phyloP scores from a whole-genome alignment of 2,329 filamentous ascomycete species.

The Penicillium psychrosexuale region DNA sequence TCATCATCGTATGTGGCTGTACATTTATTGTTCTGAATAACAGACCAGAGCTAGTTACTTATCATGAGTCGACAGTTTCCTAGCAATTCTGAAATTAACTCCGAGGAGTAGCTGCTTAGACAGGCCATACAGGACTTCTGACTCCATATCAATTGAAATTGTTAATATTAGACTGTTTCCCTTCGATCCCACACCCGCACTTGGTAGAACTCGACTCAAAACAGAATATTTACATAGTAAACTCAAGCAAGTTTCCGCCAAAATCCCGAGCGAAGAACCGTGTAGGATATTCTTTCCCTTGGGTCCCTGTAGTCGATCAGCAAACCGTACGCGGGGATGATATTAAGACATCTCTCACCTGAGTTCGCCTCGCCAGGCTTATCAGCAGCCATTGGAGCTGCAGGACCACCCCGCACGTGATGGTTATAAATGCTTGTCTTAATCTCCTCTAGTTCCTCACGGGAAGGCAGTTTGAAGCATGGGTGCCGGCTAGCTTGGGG shows the following conservation, averaged over 20 bases:
- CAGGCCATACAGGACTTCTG: background rate
- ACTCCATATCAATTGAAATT: background rate
- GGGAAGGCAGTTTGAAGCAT: constrained; percentile 55
- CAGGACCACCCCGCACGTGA: constrained; percentile 46
- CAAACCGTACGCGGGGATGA: background rate
- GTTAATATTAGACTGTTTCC: background rate
- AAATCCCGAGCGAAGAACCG: constrained; percentile 62
- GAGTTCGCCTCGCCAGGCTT: constrained; percentile 50
- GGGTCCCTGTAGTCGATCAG: constrained; percentile 40
- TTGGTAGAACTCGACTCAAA: background rate
- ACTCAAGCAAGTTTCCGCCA: constrained; percentile 55
- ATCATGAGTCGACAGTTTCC: background rate
- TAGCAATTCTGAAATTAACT: too few species aligned
- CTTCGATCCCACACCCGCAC: background rate
- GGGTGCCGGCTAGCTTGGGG: constrained; percentile 51
- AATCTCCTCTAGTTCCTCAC: constrained; percentile 49
- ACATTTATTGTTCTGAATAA: too few species aligned
- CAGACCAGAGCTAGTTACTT: background rate
- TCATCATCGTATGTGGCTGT: too few species aligned
- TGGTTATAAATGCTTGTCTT: constrained; percentile 54
- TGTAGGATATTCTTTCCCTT: constrained; percentile 58
- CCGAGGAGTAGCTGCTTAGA: background rate
- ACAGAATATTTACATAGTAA: constrained; percentile 41
- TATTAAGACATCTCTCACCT: constrained; percentile 26
- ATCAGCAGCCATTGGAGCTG: constrained; percentile 55